Percentiles rank a stretch among this genome's conserved stretches.
phyloP scores from a whole-genome alignment of 2,329 filamentous ascomycete species.

The Alternaria burnsii region DNA sequence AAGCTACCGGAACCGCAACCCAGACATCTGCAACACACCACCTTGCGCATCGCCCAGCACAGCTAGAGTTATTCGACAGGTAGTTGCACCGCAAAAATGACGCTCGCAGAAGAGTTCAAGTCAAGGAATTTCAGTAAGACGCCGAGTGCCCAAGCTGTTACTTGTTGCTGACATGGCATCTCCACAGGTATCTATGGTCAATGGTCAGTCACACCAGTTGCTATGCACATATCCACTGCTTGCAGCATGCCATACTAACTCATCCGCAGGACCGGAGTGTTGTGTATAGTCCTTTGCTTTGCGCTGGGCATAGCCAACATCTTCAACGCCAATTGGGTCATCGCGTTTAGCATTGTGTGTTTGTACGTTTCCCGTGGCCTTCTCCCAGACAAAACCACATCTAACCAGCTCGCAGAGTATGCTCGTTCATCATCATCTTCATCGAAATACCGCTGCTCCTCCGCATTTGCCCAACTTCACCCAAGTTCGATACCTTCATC shows the following conservation, averaged over 20 bases:
- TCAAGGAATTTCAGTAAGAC: slow-evolving; percentile 72
- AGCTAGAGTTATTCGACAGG: slow-evolving; percentile 1
- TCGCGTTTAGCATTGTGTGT: slow-evolving; percentile 67
- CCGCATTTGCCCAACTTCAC: slow-evolving; percentile 95
- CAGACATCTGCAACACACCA: slow-evolving; percentile 9
- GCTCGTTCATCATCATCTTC: slow-evolving; percentile 60
- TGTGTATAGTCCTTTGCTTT: slow-evolving; percentile 71
- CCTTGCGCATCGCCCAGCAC: slow-evolving; percentile 11
- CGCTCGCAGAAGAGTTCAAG: slow-evolving; percentile 68
- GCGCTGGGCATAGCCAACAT: slow-evolving; percentile 74
- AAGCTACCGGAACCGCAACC: slow-evolving; percentile 21
- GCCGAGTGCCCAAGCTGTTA: slow-evolving; percentile 13
- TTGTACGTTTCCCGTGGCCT: slow-evolving; percentile 49
- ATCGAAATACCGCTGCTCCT: slow-evolving; percentile 88
- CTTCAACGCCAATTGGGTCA: slow-evolving; percentile 65
- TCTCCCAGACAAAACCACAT: background rate
- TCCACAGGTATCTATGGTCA: slow-evolving; percentile 71
- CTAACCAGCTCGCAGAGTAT: slow-evolving; percentile 50
- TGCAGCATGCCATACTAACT: slow-evolving; percentile 23
- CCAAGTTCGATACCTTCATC: slow-evolving; percentile 87
- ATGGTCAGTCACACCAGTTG: slow-evolving; percentile 63
- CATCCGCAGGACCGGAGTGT: slow-evolving; percentile 60
- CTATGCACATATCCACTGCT: background rate
- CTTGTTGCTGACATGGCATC: slow-evolving; percentile 43
- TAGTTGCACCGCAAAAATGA: slow-evolving; percentile 55